These are phyloP conservation scores for Wakefieldia striispora DNA, from an alignment of 768 basidiomycete species.

Conservation along the genomic window DNA sequence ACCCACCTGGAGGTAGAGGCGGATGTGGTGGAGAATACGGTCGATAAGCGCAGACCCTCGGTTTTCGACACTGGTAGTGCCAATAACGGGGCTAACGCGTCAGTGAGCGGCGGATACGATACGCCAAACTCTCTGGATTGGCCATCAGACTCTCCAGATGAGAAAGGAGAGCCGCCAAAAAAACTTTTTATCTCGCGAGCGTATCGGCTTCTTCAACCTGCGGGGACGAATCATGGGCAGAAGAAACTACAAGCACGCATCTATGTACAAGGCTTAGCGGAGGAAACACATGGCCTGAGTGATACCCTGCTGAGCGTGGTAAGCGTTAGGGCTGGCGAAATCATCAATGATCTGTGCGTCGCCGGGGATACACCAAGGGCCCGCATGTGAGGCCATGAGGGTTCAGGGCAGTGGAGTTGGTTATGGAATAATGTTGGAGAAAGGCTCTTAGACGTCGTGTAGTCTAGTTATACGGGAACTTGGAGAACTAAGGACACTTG, in stretches of 20 bases:
- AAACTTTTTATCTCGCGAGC: constrained; percentile 37
- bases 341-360: constrained; percentile 37
- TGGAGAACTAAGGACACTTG: too few species aligned
- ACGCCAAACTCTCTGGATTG: constrained; percentile 14
- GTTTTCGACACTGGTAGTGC: constrained; percentile 4
- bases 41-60: background rate
- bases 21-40: background rate
- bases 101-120: background rate
- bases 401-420: background rate
- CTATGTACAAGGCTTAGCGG: constrained; percentile 38
- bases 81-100: background rate
- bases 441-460: background rate
- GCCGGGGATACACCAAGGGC: background rate
- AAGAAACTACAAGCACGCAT: constrained; percentile 24
- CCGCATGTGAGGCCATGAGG: constrained; percentile 1
- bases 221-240: background rate
- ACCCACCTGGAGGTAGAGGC: constrained; percentile 10
- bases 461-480: too few species aligned
- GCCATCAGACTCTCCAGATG: constrained; percentile 22
- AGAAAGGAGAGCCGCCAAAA: constrained; percentile 5
- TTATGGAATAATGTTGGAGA: background rate
- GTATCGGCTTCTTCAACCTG: constrained; percentile 39
- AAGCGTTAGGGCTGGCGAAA: constrained; percentile 44
- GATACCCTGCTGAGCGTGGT: constrained; percentile 49
- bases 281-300: constrained; percentile 38